Evolutionary conservation across 345 rosid genomes (phyloP), one percentile per base, ranked within the genome.

Genomic region (Heritiera littoralis): DNA sequence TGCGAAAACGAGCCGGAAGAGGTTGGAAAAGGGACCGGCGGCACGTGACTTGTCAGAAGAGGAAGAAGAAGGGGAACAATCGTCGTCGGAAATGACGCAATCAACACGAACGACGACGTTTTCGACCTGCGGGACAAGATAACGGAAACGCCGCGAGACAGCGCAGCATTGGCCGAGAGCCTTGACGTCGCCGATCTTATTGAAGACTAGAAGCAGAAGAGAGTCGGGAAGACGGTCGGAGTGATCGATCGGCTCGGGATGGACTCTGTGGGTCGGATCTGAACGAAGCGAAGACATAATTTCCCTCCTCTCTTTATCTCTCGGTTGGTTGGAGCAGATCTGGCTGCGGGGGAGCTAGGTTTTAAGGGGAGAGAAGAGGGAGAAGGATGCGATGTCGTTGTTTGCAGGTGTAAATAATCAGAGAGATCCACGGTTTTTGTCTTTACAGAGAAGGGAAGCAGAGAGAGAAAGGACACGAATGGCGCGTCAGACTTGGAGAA

Each of bases 141-240:
- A 90, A 65, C 90, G 94, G 71, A 94, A 96, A 0, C 99, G 87
- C 11, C 91, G 86, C 6, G 95, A 94, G 30, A 92, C 98, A 63
- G 88, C 93, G 56, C 90, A 88, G 95, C 99, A 97, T 2, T 97
- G 89, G 14, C 99, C 99, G 0, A 97, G 92, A n/a, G 97, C 90
- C 72, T 97, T 97, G 45, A 94, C 98, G 79, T 97, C 97, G 55
- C 93, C 97, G 87, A 97, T 91, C 84, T 80, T 87, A 82, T 97
- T 93, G 87, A 97, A 91, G 64, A 97, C 84, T 1, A 92, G 77
- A 65, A 97, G 91, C 58, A 97, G 89, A 60, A 97, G 78, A 5
- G 98, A 82, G 87, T 93, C 97, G 0, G 97, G 98, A 0, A 96
- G 90, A 38, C 87, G 90, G 87, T 97, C 99, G 87, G 94, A 89